Conservation (phyloP, 768 basidiomycete genomes). For the Serendipita sp. region DNA sequence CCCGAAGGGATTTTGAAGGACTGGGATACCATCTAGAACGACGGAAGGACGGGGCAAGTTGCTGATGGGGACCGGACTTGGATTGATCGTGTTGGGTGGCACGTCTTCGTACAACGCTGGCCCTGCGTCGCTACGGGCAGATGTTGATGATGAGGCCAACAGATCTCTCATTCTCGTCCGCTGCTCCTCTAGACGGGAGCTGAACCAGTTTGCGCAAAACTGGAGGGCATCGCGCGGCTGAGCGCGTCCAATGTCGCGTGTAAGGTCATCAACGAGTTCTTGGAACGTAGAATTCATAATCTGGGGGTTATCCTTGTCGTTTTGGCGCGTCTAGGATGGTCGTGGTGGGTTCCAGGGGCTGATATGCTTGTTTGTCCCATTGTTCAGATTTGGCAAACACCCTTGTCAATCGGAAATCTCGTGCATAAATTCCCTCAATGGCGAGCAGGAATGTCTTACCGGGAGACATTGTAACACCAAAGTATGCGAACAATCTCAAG, state of each 20-base stretch:
- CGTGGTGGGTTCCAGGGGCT: too few species aligned
- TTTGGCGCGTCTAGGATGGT: too few species aligned
- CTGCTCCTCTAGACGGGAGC: slow-evolving; percentile 72
- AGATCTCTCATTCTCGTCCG: slow-evolving; percentile 54
- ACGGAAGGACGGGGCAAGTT: neutral
- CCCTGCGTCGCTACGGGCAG: neutral
- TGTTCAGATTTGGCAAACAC: neutral
- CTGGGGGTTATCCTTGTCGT: too few species aligned
- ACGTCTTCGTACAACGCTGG: neutral
- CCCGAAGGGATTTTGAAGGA: neutral
- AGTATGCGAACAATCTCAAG: slow-evolving; percentile 31
- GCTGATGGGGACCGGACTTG: neutral
- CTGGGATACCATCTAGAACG: neutral
- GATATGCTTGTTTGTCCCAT: too few species aligned
- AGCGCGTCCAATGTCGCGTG: slow-evolving; percentile 68
- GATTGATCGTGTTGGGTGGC: neutral
- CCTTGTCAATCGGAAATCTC: neutral
- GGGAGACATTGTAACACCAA: slow-evolving; percentile 52
- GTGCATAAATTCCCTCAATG: neutral
- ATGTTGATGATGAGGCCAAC: slow-evolving; percentile 24
- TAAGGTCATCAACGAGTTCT: slow-evolving; percentile 64
- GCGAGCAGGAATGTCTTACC: slow-evolving; percentile 41
- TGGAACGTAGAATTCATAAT: slow-evolving; percentile 57
- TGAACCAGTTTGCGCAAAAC: slow-evolving; percentile 91
- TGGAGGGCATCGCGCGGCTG: slow-evolving; percentile 86